Percentiles rank a stretch among this genome's conserved stretches.
Conservation (phyloP, 176 grass and related monocot species). For the Oryza meyeriana region DNA sequence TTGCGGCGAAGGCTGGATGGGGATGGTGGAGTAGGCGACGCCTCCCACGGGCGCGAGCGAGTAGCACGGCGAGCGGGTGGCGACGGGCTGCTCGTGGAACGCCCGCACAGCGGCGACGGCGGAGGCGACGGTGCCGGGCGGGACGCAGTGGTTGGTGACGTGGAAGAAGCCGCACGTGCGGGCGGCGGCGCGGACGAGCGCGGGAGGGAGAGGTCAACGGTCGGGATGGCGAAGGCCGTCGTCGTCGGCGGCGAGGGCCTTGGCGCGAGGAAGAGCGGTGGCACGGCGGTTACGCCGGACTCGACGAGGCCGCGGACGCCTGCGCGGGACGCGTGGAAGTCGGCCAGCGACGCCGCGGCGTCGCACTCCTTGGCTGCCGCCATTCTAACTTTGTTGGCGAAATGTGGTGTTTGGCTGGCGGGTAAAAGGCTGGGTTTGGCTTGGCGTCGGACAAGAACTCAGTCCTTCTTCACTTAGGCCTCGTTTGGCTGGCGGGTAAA, state of each 20-base stretch:
- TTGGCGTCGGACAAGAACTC: no score
- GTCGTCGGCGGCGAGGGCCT: not conserved
- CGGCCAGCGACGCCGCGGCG: not conserved
- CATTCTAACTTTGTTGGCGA: not conserved
- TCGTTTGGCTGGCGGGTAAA: no score
- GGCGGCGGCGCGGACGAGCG: conserved; percentile 31
- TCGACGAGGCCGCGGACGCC: conserved; percentile 54
- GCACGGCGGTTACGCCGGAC: conserved; percentile 29
- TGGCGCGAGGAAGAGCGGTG: not conserved
- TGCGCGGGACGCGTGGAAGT: conserved; percentile 25
- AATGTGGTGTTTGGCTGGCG: not conserved
- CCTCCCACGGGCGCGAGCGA: not conserved
- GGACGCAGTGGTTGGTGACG: conserved; percentile 38
- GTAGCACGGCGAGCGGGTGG: conserved; percentile 32
- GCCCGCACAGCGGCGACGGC: conserved; percentile 30
- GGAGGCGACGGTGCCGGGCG: not conserved
- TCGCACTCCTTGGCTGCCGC: not conserved
- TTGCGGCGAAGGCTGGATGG: not conserved
- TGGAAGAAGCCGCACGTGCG: conserved; percentile 51
- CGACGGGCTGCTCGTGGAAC: conserved; percentile 45
- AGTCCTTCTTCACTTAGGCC: no score
- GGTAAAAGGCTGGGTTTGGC: no score
- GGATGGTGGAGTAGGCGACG: conserved; percentile 46
- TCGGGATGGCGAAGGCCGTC: not conserved
- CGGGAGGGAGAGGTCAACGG: conserved; percentile 27